Evolutionary conservation across 495 filamentous ascomycete species (phyloP).

Genomic region (Daldinia decipiens): DNA sequence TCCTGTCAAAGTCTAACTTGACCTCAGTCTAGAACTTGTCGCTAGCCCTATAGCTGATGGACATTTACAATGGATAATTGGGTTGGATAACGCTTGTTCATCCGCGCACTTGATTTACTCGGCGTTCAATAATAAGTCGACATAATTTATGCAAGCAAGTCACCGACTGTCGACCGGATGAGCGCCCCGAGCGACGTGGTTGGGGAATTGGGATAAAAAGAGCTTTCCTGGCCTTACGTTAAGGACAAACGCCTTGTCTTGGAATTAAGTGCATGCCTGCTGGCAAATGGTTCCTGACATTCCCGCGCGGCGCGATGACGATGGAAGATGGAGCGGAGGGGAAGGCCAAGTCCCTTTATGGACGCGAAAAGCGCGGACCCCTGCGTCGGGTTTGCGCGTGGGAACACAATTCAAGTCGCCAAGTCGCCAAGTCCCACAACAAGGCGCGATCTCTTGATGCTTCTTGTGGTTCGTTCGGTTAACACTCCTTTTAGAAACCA

Average conservation of each 20-base stretch:
- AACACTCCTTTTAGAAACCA: slow-evolving; percentile 15
- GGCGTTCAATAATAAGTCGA: slow-evolving; percentile 8
- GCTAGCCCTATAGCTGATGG: slow-evolving; percentile 8
- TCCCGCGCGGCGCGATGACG: slow-evolving; percentile 19
- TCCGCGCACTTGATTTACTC: slow-evolving; percentile 18
- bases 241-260: slow-evolving; percentile 20
- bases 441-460: slow-evolving; percentile 14
- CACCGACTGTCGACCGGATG: background rate
- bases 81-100: slow-evolving; percentile 38
- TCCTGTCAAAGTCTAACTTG: slow-evolving; percentile 15
- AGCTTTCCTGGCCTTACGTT: too few relatives aligned
- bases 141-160: slow-evolving; percentile 26
- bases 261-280: slow-evolving; percentile 6
- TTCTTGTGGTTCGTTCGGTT: slow-evolving; percentile 17
- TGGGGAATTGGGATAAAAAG: too few relatives aligned
- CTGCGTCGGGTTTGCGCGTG: slow-evolving; percentile 38
- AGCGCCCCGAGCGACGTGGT: background rate
- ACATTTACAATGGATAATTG: slow-evolving; percentile 7
- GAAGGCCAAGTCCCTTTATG: slow-evolving; percentile 36
- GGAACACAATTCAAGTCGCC: slow-evolving; percentile 41
- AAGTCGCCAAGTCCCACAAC: slow-evolving; percentile 40
- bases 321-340: slow-evolving; percentile 32
- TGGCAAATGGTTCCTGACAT: slow-evolving; percentile 34
- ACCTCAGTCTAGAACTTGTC: slow-evolving; percentile 15
- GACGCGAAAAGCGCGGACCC: slow-evolving; percentile 46